Conservation (phyloP, 345 rosid species). For the Kandelia obovata region DNA sequence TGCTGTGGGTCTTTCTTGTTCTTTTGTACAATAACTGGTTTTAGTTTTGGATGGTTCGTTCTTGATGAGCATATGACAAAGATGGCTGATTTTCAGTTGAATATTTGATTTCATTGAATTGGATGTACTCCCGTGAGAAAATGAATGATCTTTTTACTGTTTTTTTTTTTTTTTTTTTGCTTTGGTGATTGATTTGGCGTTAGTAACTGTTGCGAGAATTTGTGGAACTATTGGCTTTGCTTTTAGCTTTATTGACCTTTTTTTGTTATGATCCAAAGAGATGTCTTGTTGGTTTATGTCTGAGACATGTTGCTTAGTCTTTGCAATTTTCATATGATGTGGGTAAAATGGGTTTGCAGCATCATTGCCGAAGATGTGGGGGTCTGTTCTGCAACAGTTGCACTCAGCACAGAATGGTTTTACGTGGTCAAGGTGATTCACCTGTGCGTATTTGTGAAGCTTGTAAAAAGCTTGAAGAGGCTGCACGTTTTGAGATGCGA, state of each 20-base stretch:
- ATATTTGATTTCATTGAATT: no score
- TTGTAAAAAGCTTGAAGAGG: slow-evolving; percentile 85
- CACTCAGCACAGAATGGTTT: slow-evolving; percentile 66
- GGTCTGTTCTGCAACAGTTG: slow-evolving; percentile 80
- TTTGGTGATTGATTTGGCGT: no score
- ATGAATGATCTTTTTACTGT: no score
- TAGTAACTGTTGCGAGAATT: no score
- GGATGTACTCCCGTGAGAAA: no score
- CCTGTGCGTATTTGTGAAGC: slow-evolving; percentile 93
- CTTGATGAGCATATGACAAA: no score
- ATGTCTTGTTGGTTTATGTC: background rate
- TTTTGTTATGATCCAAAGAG: no score
- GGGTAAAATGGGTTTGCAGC: slow-evolving; percentile 43
- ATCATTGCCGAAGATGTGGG: slow-evolving; percentile 96
- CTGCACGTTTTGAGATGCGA: slow-evolving; percentile 83
- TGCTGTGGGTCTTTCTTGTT: background rate
- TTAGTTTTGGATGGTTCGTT: no score
- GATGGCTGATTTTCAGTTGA: no score
- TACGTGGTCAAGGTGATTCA: slow-evolving; percentile 90
- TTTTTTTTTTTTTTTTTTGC: no score
- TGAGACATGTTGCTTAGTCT: background rate
- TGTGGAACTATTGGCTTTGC: no score
- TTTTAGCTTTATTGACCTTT: no score
- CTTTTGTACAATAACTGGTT: background rate
- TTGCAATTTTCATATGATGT: background rate